phyloP scores from a whole-genome alignment of 192 early-diverging fungal species.

The Thamnidium elegans region DNA sequence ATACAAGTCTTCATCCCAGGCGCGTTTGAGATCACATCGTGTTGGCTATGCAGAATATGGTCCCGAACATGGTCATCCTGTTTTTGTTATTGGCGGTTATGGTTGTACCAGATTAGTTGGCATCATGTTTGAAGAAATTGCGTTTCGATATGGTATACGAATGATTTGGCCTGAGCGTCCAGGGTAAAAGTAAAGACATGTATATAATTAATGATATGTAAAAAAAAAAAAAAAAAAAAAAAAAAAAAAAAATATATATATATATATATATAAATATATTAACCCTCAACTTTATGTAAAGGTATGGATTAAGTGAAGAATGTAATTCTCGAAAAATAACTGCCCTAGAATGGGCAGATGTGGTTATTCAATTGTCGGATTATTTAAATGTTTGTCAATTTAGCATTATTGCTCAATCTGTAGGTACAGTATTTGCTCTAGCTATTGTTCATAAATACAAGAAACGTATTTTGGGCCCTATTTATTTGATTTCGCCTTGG shows the following conservation, averaged over 20 bases:
- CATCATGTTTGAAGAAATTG: conserved; percentile 42
- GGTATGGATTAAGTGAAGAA: conserved; percentile 38
- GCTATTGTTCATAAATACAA: conserved; percentile 30
- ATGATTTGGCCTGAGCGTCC: conserved; percentile 43
- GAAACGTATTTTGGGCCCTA: conserved; percentile 26
- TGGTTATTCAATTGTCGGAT: conserved; percentile 33
- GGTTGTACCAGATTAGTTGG: conserved; percentile 38
- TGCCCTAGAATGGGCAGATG: conserved; percentile 40
- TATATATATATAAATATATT: neutral
- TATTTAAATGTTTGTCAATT: conserved; percentile 23
- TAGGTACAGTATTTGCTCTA: conserved; percentile 42
- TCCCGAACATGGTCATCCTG: conserved; percentile 21
- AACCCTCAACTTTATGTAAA: neutral
- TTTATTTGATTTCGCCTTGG: conserved; percentile 38
- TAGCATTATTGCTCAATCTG: conserved; percentile 38
- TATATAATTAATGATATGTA: neutral
- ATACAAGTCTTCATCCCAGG: conserved; percentile 1
- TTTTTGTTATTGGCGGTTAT: conserved; percentile 38
- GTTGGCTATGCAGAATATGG: conserved; percentile 42
- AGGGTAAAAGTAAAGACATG: conserved; percentile 19
- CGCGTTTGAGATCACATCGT: conserved; percentile 13
- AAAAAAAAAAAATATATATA: too few relatives aligned
- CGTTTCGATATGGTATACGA: conserved; percentile 26
- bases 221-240: too few relatives aligned
- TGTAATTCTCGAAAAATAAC: conserved; percentile 30